Base-by-base conservation (phyloP, 495 filamentous ascomycete species). In the Aspergillus steynii region DNA sequence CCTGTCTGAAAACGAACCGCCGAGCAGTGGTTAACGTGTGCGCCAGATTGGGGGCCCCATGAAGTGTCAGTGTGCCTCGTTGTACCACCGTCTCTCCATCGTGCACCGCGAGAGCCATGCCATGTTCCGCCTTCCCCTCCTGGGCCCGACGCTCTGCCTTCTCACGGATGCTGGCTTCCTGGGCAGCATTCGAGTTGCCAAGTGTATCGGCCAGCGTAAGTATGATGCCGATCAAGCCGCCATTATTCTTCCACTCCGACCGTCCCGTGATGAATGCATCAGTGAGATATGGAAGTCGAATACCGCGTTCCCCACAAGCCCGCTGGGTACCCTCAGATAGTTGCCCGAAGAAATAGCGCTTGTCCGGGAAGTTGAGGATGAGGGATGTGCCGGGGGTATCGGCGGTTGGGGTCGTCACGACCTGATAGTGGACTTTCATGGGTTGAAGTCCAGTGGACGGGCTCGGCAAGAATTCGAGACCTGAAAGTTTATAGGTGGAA, bases 271-370 rank as follows among this genome's bases (percentile, higher is more conserved):
- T 68, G 71, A 98, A 96, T 48, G 96, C 75, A 67, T 96, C 83
- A 29, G 77, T 78, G 6, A 93, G 72, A 68, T 87, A 89, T 3
- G 67, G 62, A 53, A 93, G 60, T 46, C 78, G 75, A 0, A 85
- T 55, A 48, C 85, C 88, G 54, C 85, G 80, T 71, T 97, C 88
- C 4, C 80, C 74, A 54, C 86, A 76, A 56, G 86, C 83, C n/a
- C 95, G 85, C 76, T 97, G 94, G 10, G 88, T 85, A 5, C 95
- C 95, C 73, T 98, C 96, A 10, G 86, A 77, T 9, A 93, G 66
- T 69, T 90, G 88, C 7, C 95, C 95, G 66, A 99, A 87, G n/a
- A 98, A 55, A 71, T 98, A 99, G 50, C 92, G 85, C 68, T 87
- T 86, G 54, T 85, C 80, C 56, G 92, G 89, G 68, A 92, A 93